Conservation (phyloP, 176 grass and related monocot species). For the Pontederia paniculata region DNA sequence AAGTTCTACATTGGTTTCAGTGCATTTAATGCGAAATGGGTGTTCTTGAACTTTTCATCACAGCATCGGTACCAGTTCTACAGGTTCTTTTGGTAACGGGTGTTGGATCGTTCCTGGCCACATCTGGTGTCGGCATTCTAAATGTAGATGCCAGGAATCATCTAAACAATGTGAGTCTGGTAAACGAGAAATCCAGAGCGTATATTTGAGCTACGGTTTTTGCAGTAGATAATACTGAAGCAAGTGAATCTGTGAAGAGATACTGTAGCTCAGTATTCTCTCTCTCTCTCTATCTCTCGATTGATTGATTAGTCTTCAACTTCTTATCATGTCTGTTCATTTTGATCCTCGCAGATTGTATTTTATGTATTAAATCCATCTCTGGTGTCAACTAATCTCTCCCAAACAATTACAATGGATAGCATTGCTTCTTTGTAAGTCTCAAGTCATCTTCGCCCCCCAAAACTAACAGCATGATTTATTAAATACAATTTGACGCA, state of each 20-base stretch:
- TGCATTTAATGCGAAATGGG: conserved; percentile 28
- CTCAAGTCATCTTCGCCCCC: neutral
- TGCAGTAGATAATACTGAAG: too few relatives aligned
- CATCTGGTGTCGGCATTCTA: conserved; percentile 35
- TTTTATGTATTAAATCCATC: neutral
- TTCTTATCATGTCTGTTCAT: neutral
- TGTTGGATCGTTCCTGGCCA: conserved; percentile 65
- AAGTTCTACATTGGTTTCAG: too few relatives aligned
- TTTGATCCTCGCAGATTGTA: neutral
- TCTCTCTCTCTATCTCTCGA: too few relatives aligned
- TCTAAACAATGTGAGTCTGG: conserved; percentile 59
- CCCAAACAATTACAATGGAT: conserved; percentile 1
- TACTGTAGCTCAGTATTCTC: neutral
- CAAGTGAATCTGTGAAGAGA: too few relatives aligned
- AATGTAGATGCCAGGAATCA: conserved; percentile 45
- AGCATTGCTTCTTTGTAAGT: neutral
- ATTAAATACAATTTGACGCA: too few relatives aligned
- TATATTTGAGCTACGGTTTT: too few relatives aligned
- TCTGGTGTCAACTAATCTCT: neutral
- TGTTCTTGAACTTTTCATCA: conserved; percentile 52
- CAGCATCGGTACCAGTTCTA: conserved; percentile 55
- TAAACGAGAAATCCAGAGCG: too few relatives aligned
- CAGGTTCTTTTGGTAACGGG: conserved; percentile 66
- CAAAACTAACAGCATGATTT: too few relatives aligned
- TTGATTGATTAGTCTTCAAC: too few relatives aligned